Percentiles rank a stretch among this genome's conserved stretches.
phyloP scores from a whole-genome alignment of 1,284 basidiomycete species.

The Schizophyllum amplum region DNA sequence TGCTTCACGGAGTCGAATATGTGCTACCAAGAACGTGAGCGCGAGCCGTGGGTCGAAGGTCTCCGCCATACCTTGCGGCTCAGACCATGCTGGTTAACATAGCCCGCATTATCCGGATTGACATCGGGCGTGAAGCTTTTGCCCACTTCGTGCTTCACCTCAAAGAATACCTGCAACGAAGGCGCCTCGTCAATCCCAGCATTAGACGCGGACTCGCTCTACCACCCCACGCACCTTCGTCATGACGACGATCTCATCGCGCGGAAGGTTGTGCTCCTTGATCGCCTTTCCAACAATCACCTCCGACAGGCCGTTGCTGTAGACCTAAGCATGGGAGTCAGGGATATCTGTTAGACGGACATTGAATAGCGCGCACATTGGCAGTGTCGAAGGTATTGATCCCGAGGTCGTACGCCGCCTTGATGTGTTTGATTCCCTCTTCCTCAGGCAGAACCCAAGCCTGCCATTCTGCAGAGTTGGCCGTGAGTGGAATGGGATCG shows the following conservation, averaged over 20 bases:
- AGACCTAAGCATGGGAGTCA: no score
- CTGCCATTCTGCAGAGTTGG: no score
- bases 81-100: not conserved
- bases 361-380: no score
- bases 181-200: not conserved
- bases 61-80: slow-evolving; percentile 38
- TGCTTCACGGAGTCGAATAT: slow-evolving; percentile 41
- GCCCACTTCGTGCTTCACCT: slow-evolving; percentile 9
- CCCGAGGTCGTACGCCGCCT: no score
- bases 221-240: slow-evolving; percentile 28
- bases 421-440: no score
- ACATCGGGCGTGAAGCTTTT: not conserved
- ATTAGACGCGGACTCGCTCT: no score
- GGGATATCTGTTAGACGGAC: no score
- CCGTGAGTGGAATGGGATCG: no score
- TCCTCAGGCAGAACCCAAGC: no score
- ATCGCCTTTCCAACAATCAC: slow-evolving; percentile 61
- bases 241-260: slow-evolving; percentile 41
- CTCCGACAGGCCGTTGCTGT: slow-evolving; percentile 45
- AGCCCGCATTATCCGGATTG: slow-evolving; percentile 23
- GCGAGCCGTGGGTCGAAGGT: no score
- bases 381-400: no score
- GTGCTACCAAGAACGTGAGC: not conserved
- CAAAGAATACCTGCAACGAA: slow-evolving; percentile 24
- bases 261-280: slow-evolving; percentile 48